Evolutionary conservation across 1,139 yeast genomes (phyloP), one percentile per base, ranked within the genome.

Genomic region (Casaregolazyma lundiana): DNA sequence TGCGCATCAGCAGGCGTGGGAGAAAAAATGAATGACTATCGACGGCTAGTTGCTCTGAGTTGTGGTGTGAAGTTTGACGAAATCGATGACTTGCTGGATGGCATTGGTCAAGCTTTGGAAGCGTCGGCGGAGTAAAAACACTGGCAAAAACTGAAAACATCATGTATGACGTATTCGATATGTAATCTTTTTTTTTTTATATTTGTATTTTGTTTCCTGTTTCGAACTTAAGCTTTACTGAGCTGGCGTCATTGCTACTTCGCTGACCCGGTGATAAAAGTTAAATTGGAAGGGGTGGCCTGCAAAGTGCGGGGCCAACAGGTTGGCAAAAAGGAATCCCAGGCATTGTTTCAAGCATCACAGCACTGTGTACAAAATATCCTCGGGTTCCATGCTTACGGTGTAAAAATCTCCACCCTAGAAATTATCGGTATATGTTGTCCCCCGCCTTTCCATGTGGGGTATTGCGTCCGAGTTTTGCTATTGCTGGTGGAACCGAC

Each of bases 21-120:
- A 3, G 78, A 72, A 42, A 86, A 84, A 64, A 81, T 89, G 78
- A 78, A 81, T 62, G 84, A 87, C 60, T 90, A 89, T 68, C 76
- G 95, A 55, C 80, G 80, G 59, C 72, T 92, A 53, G 81, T 92
- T 41, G 81, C 96, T 44, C 75, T 82, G 51, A 84, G 94, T 50
- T 88, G 97, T 57, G 95, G 88, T 2, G 75, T 88, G 50, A 78
- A 80, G 48, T 74, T 81, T 26, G 95, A 86, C 50, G 92, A 85
- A 53, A 83, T 90, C 50, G 96, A 88, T 59, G 78, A 82, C n/a
- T 65, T 80, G 47, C 62, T 81, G 44, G 80, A 77, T 50, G 86
- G 80, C 32, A 77, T 81, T 32, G 80, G 70, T 43, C 71, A 71
- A 46, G 75, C 73, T 1, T 48, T 67, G 41, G 44, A 53, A 16